Base-by-base conservation (phyloP, 1,139 yeast genomes). In the Williopsis jadinii region DNA sequence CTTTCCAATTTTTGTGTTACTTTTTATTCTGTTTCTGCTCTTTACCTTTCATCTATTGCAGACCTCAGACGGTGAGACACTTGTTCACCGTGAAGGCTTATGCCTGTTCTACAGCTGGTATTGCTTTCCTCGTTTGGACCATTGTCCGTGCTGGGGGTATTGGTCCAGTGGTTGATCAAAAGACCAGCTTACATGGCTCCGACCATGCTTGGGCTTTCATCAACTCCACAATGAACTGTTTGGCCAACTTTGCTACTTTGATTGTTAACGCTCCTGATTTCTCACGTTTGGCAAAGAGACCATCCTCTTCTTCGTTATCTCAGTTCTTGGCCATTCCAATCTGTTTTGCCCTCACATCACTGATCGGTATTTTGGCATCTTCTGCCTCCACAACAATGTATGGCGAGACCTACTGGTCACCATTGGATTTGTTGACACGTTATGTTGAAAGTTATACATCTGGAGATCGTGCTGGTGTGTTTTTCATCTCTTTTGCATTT, bases 241-340 rank as follows among this genome's bases (percentile, higher is more conserved):
- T 88, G 51, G 87, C 95, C 27, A 84, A 85, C 63, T 87, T 87
- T 56, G 94, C 95, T 8, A 84, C 96, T 8, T 71, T 88, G 56
- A 83, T 86, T 55, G 77, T 84, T 49, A 88, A 88, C 63, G 84
- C 95, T 14, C 95, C 96, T 0, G 97, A 88, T 71, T 87, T 86
- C 62, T 73, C 95, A 19, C 78, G 96, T 61, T 84, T 87, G 61
- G 83, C 95, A 9, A 73, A 71, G 43, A 73, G 75, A 27, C 67
- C 68, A 32, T 57, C 58, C 31, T 66, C 77, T 28, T 70, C 81
- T 1, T 50, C 70, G 11, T 64, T 72, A 63, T 70, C 83, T 1
- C 84, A 79, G 58, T 56, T 75, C 28, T 54, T 83, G 27, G 72
- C 90, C 6, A 79, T 87, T 48, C 95, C 96, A 31, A 52, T 84